Percentiles rank a stretch among this genome's conserved stretches.
These are phyloP conservation scores for Irpex rosettiformis DNA, from an alignment of 1,284 basidiomycete species.

Conservation along the genomic window DNA sequence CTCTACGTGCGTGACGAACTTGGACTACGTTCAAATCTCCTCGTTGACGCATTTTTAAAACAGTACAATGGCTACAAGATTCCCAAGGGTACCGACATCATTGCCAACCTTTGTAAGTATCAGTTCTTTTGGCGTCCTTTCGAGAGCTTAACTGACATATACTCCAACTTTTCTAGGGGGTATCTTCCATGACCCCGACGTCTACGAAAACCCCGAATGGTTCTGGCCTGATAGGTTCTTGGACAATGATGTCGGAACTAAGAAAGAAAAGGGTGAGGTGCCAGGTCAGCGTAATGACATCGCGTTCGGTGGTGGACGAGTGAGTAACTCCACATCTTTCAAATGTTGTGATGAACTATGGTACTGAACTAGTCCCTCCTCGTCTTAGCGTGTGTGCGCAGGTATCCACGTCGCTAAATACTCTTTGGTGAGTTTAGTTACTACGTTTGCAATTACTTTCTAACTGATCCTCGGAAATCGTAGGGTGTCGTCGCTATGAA, in stretches of 20 bases:
- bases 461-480: not conserved
- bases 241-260: not conserved
- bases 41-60: too few species aligned
- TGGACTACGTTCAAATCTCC: too few species aligned
- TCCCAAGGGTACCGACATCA: constrained; percentile 6
- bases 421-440: constrained; percentile 4
- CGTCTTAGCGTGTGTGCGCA: constrained; percentile 3
- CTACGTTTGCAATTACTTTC: not conserved
- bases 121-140: not conserved
- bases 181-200: constrained; percentile 4
- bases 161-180: not conserved
- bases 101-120: constrained; percentile 9
- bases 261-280: not conserved
- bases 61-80: constrained; percentile 11
- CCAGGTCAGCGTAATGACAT: not conserved
- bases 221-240: constrained; percentile 9
- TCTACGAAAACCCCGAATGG: constrained; percentile 3
- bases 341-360: not conserved
- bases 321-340: not conserved
- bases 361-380: not conserved
- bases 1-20: not conserved
- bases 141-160: not conserved
- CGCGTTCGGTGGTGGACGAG: not conserved
- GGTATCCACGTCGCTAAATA: constrained; percentile 10
- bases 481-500: constrained; percentile 3